Evolutionary conservation across 208 protist genomes (phyloP).

Genomic region (Eutreptiella sp.): DNA sequence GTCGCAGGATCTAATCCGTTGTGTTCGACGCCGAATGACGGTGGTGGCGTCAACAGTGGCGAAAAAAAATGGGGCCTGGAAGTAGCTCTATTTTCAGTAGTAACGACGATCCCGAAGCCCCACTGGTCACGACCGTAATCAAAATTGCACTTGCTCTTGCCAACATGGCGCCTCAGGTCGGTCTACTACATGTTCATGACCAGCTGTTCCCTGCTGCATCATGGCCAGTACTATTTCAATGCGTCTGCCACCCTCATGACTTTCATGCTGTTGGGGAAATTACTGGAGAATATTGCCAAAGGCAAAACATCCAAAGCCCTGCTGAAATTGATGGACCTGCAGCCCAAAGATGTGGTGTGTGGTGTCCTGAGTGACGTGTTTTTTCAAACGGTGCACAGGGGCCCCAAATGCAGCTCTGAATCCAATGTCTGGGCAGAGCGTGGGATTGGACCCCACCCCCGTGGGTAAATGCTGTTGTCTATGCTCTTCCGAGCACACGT

Average conservation of each 20-base stretch:
- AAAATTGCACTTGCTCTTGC: slow-evolving; percentile 54
- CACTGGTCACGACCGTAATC: slow-evolving; percentile 50
- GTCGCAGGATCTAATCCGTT: too few species aligned
- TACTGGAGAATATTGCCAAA: slow-evolving; percentile 85
- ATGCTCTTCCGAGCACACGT: too few species aligned
- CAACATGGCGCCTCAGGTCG: slow-evolving; percentile 25
- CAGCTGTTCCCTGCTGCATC: slow-evolving; percentile 13
- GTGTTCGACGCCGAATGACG: too few species aligned
- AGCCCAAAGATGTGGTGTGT: slow-evolving; percentile 27
- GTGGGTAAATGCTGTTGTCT: too few species aligned
- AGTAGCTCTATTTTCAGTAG: too few species aligned
- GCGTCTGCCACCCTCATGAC: slow-evolving; percentile 83
- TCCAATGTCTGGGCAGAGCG: too few species aligned
- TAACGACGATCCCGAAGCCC: too few species aligned
- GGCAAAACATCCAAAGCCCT: slow-evolving; percentile 76
- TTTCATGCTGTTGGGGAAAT: slow-evolving; percentile 92
- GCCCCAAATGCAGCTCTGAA: too few species aligned
- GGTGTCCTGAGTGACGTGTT: too few species aligned
- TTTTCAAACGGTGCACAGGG: neutral
- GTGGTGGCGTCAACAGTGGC: too few species aligned
- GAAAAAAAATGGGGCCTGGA: too few species aligned
- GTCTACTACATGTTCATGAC: slow-evolving; percentile 15
- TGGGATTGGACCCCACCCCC: too few species aligned
- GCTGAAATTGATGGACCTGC: slow-evolving; percentile 66
- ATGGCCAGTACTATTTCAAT: slow-evolving; percentile 82